Base-by-base conservation (phyloP, 805 yeast species). In the Starmerella vaccinii region DNA sequence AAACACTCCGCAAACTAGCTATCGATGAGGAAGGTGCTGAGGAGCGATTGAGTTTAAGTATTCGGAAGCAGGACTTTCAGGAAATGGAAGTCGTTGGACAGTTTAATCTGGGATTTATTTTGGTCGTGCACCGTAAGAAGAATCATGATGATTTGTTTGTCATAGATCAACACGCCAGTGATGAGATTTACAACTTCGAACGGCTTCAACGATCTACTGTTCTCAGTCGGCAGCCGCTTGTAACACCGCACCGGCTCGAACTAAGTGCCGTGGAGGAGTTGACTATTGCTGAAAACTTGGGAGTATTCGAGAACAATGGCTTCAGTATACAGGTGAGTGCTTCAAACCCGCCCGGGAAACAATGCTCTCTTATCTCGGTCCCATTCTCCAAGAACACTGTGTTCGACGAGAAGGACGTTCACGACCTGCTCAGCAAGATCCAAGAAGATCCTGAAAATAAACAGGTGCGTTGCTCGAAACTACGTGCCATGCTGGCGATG, bases 91-190 rank as follows among this genome's bases (percentile, higher is more conserved):
- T 92, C 12, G 77, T 90, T 6, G 99, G 99, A 0, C 98, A 92
- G 66, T 92, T 92, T 68, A 92, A 92, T 64, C 67, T 84, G n/a
- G 98, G 97, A 0, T 92, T 92, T 59, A 86, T 92, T n/a, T 63
- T 89, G 18, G 92, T 85, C 0, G 74, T 77, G 2, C 71, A 80
- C 46, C 52, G 55, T 37, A 53, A 50, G n/a, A 49, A 49, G 24
- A 61, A 63, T 2, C 59, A 55, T n/a, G 63, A 63, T 3, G 87
- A 87, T 61, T 59, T 90, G 29, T 89, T 92, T 60, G 89, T 92
- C 30, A 75, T 92, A 44, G 99, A 92, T 64, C 99, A 92, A 65
- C 99, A 92, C 69, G 98, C 98, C 0, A 84, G 95, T 57, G 98
- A 92, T 68, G 99, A 92, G 61, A 92, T 89, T 59, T 87, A 61